Conservation (phyloP, 768 basidiomycete species). For the Hemileccinum rubropunctum region DNA sequence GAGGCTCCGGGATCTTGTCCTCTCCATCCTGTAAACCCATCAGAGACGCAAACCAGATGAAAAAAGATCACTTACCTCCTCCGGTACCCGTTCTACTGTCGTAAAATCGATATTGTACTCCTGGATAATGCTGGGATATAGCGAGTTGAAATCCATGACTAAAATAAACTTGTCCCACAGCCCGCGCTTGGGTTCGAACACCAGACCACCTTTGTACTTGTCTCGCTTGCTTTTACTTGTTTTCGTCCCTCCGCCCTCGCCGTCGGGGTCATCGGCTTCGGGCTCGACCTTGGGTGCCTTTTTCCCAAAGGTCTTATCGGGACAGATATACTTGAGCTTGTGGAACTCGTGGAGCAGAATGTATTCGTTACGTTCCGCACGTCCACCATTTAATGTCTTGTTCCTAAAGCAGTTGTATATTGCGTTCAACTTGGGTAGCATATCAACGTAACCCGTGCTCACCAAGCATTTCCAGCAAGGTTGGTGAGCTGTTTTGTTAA, state of each 20-base stretch:
- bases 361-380: slow-evolving; percentile 98
- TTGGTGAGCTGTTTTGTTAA: slow-evolving; percentile 92
- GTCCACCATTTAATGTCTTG: slow-evolving; percentile 94
- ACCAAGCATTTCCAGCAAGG: slow-evolving; percentile 97
- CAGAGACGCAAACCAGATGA: neutral
- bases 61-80: slow-evolving; percentile 41
- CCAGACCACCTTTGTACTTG: slow-evolving; percentile 98
- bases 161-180: slow-evolving; percentile 96
- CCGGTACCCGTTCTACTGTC: slow-evolving; percentile 74
- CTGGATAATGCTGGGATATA: slow-evolving; percentile 99
- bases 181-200: slow-evolving; percentile 94
- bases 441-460: slow-evolving; percentile 20
- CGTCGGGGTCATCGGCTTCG: slow-evolving; percentile 55
- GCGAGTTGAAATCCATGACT: slow-evolving; percentile 99
- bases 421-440: neutral
- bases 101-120: slow-evolving; percentile 99
- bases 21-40: slow-evolving; percentile 49
- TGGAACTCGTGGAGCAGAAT: slow-evolving; percentile 99
- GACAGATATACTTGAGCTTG: slow-evolving; percentile 91
- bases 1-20: slow-evolving; percentile 89
- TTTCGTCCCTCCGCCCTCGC: slow-evolving; percentile 43
- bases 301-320: slow-evolving; percentile 89
- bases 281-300: slow-evolving; percentile 53
- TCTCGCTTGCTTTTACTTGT: slow-evolving; percentile 71
- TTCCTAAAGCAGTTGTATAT: slow-evolving; percentile 56